phyloP scores from a whole-genome alignment of 2,329 filamentous ascomycete genomes.

The Pyrenochaeta sp. region DNA sequence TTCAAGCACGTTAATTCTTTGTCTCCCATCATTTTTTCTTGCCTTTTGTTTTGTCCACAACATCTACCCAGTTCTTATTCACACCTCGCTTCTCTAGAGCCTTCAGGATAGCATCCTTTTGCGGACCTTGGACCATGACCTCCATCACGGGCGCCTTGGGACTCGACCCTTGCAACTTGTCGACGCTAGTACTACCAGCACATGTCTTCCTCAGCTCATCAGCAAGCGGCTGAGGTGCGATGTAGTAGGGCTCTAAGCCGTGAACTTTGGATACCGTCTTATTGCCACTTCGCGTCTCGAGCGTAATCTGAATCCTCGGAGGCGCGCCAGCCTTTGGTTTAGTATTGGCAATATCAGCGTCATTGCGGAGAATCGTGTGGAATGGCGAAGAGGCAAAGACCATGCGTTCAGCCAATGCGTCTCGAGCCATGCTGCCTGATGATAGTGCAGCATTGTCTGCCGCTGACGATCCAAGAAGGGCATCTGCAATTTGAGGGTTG shows the following conservation, averaged over 20 bases:
- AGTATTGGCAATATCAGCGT: conserved; percentile 48
- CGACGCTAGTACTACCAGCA: conserved; percentile 72
- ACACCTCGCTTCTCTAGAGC: conserved; percentile 68
- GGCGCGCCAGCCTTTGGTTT: conserved; percentile 69
- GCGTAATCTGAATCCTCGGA: conserved; percentile 66
- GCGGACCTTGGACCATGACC: conserved; percentile 72
- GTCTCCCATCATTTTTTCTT: conserved; percentile 58
- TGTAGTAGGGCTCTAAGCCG: conserved; percentile 68
- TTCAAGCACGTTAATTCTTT: neutral
- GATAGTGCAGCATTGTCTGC: conserved; percentile 66
- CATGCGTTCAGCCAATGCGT: conserved; percentile 68
- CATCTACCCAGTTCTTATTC: conserved; percentile 66
- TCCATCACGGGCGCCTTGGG: conserved; percentile 72
- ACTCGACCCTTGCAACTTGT: conserved; percentile 65
- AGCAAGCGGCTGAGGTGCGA: conserved; percentile 67
- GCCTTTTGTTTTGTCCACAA: conserved; percentile 74
- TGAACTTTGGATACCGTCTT: conserved; percentile 71
- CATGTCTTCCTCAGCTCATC: conserved; percentile 74
- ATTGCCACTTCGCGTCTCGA: conserved; percentile 72
- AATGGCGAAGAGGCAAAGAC: conserved; percentile 64
- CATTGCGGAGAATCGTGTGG: conserved; percentile 64
- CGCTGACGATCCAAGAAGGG: conserved; percentile 63
- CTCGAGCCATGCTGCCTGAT: conserved; percentile 66
- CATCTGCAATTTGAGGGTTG: conserved; percentile 69
- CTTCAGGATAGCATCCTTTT: conserved; percentile 67